Evolutionary conservation across 2,329 filamentous ascomycete species (phyloP), one percentile per base, ranked within the genome.

Genomic region (Botrytis pseudocinerea): DNA sequence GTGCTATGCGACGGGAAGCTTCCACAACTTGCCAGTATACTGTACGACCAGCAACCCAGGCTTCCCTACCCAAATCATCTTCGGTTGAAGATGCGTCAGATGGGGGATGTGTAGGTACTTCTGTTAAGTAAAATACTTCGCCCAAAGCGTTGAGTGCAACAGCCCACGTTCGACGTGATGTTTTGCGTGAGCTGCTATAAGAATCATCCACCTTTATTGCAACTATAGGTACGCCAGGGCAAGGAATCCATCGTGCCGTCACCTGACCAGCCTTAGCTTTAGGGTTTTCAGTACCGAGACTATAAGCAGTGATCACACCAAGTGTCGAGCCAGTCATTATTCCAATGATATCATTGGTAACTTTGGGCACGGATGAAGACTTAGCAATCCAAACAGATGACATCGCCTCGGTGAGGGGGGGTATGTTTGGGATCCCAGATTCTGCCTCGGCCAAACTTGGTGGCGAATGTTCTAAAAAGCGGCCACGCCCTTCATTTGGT

Each of bases 81-180:
- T 86, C 77, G 77, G 80, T 79, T n/a, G 82, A 69, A 28, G 79
- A 81, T 4, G 83, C 81, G 51, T 85, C 84, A 7, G 85, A 77
- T 12, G 87, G 84, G 32, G 87, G 84, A 51, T 86, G 85, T 40
- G 82, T 85, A 0, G 93, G 94, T 10, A 91, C 86, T 66, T 93
- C 90, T 1, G 88, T 92, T 1, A 98, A 85, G 77, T 95, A 97
- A 81, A 92, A 98, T 0, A 97, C 85, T 81, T 99, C 96, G 1
- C 96, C 96, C 14, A 99, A 85, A 0, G 96, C 95, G 80, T 99
- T 99, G 70, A 99, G 83, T n/a, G 90, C 93, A 60, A 95, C 91
- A n/a, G 93, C 94, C 94, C 94, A 98, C 20, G 96, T 88, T 42
- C 95, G 90, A 20, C 89, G 88, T 68, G 90, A 85, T 6, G 87